Conservation (phyloP, 2,329 filamentous ascomycete genomes). For the Colletotrichum sp. region DNA sequence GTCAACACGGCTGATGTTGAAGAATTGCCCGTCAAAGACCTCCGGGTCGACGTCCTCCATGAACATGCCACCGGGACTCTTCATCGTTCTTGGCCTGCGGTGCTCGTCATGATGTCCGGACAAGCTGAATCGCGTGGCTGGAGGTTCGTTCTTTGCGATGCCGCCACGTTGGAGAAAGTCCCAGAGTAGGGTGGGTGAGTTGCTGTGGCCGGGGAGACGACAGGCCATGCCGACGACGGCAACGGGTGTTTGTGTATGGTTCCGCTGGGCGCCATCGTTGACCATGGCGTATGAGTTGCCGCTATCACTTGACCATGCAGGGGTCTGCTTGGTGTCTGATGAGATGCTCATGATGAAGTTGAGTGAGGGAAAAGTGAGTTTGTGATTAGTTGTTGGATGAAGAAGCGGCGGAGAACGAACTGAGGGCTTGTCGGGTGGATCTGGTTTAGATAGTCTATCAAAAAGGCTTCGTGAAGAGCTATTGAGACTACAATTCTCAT, state of each 20-base stretch:
- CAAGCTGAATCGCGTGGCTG: slow-evolving; percentile 35
- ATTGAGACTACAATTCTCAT: background rate
- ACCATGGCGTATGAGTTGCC: background rate
- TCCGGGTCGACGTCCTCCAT: slow-evolving; percentile 12
- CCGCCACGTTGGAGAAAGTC: slow-evolving; percentile 35
- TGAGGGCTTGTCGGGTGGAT: background rate
- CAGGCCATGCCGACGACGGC: slow-evolving; percentile 49
- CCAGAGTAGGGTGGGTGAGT: slow-evolving; percentile 40
- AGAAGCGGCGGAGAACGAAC: background rate
- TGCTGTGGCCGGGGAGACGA: slow-evolving; percentile 42
- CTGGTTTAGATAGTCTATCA: background rate
- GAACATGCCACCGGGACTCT: slow-evolving; percentile 41
- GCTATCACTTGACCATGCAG: background rate
- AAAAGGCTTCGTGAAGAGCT: background rate
- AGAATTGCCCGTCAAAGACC: slow-evolving; percentile 37
- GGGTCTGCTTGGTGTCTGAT: background rate
- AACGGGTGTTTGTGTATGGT: slow-evolving; percentile 28
- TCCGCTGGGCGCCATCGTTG: background rate
- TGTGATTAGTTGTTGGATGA: background rate
- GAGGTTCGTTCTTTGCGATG: slow-evolving; percentile 33
- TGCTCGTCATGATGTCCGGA: slow-evolving; percentile 40
- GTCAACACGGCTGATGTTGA: slow-evolving; percentile 49
- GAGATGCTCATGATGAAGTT: background rate
- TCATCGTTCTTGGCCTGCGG: slow-evolving; percentile 38
- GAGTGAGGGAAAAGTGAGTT: background rate